Base-by-base conservation (phyloP, 306 rosid species). In the Pterocarpus santalinus region DNA sequence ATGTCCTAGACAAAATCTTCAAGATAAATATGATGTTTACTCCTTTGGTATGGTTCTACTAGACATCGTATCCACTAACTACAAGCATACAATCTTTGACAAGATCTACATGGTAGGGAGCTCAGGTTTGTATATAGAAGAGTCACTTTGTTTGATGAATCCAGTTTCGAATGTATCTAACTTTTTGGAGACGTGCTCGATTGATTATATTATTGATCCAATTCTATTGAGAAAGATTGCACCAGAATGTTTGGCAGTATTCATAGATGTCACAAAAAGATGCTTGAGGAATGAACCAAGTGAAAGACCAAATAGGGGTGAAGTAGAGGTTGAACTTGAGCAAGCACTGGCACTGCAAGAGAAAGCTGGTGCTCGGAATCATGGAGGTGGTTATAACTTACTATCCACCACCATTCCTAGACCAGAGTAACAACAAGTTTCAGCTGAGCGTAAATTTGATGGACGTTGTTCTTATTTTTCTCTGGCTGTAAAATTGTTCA, bases 291-390 rank as follows among this genome's bases (percentile, higher is more conserved):
- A 2, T 0, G 43, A 43, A 5, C 47, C 84, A 22, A 28, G 12
- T 16, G 51, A 70, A 2, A 58, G 85, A 73, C 89, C 89, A 15
- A 8, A 55, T 13, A 87, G 81, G 79, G 82, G 82, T 14, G 90
- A 87, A 53, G 86, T 84, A 32, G 64, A 61, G 86, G 80, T 63
- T 44, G 80, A 61, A 51, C 85, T 87, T 46, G 90, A 85, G 77
- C 47, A 8, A 15, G 83, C 72, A 2, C 17, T 87, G 56, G 51
- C 67, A 51, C 14, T 82, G 28, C 85, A 82, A 22, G 69, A 75
- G 60, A 69, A 71, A 0, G 84, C 81, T 39, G 65, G 64, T 28
- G 38, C 30, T 7, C 51, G 51, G 51, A 46, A 46, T 10, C 9
- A 9, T 52, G 9, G 4, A 16, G 65, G 15, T 28, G 36, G 8